phyloP scores from a whole-genome alignment of 2,329 filamentous ascomycete genomes.

The Raffaelea albimanens region DNA sequence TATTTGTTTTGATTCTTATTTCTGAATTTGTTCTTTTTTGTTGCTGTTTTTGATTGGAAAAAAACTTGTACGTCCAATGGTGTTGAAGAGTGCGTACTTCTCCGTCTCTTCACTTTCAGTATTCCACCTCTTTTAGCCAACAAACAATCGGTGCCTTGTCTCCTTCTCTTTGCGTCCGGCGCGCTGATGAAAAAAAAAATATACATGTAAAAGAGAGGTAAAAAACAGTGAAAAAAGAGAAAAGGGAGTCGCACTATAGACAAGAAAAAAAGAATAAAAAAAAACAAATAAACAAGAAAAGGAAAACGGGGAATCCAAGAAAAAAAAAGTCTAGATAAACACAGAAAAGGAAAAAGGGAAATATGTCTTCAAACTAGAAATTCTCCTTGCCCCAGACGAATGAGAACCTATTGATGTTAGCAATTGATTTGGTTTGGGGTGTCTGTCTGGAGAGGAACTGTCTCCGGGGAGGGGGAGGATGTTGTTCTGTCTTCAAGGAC shows the following conservation, averaged over 20 bases:
- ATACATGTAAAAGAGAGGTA: not conserved
- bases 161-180: conserved; percentile 11
- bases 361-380: conserved; percentile 34
- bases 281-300: not conserved
- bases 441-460: too few species aligned
- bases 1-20: too few species aligned
- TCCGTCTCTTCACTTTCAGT: too few species aligned
- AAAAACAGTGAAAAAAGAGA: not conserved
- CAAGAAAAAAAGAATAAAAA: not conserved
- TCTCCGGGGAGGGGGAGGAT: conserved; percentile 20
- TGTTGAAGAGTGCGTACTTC: too few species aligned
- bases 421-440: too few species aligned
- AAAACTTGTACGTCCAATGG: too few species aligned
- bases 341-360: not conserved
- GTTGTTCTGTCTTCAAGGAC: conserved; percentile 19
- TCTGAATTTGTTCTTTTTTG: too few species aligned
- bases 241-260: conserved; percentile 8
- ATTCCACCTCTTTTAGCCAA: too few species aligned
- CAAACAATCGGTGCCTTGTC: too few species aligned
- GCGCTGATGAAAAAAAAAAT: conserved; percentile 6
- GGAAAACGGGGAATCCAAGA: conserved; percentile 8
- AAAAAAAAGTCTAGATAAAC: conserved; percentile 8
- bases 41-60: too few species aligned
- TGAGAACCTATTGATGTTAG: conserved; percentile 38
- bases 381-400: conserved; percentile 64